Evolutionary conservation across 495 filamentous ascomycete genomes (phyloP), one percentile per base, ranked within the genome.

Genomic region (Lasiosphaeris hirsuta): DNA sequence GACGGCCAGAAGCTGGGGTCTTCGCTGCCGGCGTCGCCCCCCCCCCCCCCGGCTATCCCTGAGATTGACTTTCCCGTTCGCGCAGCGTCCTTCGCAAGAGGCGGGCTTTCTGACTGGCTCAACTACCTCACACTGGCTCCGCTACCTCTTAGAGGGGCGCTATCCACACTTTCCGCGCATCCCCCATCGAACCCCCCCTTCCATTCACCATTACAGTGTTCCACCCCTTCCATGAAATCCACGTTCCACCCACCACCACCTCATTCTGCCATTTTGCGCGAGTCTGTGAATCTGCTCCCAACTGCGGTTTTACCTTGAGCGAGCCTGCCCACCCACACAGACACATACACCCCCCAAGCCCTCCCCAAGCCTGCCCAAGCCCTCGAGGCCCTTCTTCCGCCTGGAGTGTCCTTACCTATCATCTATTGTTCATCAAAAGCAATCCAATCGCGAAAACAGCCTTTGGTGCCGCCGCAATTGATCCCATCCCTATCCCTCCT

Each of bases 11-110:
- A 70, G 63, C 62, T 45, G 57, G 67, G 69, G 59, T 17, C 4
- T 46, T 44, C 17, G 39, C 46, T 49, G 19, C 52, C 14, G 17
- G 46, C 54, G 45, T 52, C 15, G 47, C 18, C 8, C 34, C 2
- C 49, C 45, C 49, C 45, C 8, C 23, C 43, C 54, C 62, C 64
- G 44, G 62, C 60, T 44, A 36, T 51, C 42, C 53, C 52, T 62
- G 42, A 64, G 62, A 68, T 68, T 67, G 63, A 55, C 63, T 62
- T 62, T 64, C 56, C 61, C 62, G 60, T 58, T 62, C 58, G 15
- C 58, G 66, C 64, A 67, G 57, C 54, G 42, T 15, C 23, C 51
- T 13, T 34, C 55, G 44, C 58, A 57, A 57, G 51, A 14, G 34
- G 13, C 50, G 15, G 14, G 37, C 58, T 6, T 4, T 52, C 34